Base-by-base conservation (phyloP, 202 grass and related monocot genomes). In the Tripidium arundinaceum region DNA sequence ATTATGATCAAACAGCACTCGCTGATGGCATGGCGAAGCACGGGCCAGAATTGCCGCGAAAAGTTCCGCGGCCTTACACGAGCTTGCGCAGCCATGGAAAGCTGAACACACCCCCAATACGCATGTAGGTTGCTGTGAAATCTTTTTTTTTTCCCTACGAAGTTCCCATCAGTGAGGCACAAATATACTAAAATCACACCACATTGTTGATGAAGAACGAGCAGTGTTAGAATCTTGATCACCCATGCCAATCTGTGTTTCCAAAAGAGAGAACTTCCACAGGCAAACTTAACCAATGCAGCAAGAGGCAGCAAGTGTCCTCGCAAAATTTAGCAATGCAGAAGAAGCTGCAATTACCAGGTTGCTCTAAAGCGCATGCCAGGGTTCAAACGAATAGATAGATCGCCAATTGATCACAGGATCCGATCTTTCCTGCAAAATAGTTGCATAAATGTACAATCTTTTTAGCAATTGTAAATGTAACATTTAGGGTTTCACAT, bases 1-100 rank as follows among this genome's bases (percentile, higher is more conserved):
- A 98, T 77, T 50, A 94, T 24, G 26, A 95, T 94, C 84, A 98
- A 71, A 67, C 76, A 91, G 82, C 90, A 89, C 69, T 98, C 95
- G 50, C 86, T 91, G 39, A 88, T 70, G 43, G 95, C 92, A 42
- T 82, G 79, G 59, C 84, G 78, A 68, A 99, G 58, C 31, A 82
- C 78, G 21, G 80, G 77, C 74, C 88, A 84, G 70, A 93, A 91
- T 45, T 58, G 84, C 73, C 59, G 70, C 28, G 72, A 83, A 72
- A 60, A 79, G 71, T 84, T 80, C 27, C 33, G 54, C 54, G 76
- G 68, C 66, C 46, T 88, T 21, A 34, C 79, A 84, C 83, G 62
- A 83, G 70, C 65, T 70, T 79, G 87, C 29, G 21, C 64, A 24
- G 82, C 87, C 92, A 94, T 94, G 73, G 33, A 16, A 82, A 68